Base-by-base conservation (phyloP, 139 green algal species). In the Choricystis sp. region DNA sequence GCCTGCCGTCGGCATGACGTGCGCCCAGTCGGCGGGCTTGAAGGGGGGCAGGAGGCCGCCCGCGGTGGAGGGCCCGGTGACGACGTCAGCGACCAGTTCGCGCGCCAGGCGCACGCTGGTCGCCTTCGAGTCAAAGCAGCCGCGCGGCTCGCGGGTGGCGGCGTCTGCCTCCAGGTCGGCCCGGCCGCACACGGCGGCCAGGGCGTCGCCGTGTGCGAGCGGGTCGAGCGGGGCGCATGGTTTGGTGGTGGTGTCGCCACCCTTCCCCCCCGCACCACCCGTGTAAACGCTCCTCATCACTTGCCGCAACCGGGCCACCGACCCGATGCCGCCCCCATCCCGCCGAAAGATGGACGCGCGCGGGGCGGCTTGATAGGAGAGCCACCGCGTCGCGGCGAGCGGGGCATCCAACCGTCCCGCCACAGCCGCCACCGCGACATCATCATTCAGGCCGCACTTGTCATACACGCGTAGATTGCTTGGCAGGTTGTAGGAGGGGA, bases 401-500 rank as follows among this genome's bases (percentile, higher is more conserved):
- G 66, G 56, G 23, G 49, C 66, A 0, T 65, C 52, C 26, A 74
- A 63, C 25, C 2, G 25, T 19, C 22, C 16, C n/a, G 3, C 60
- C 4, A 3, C 59, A 63, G 26, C 29, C 59, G 4, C 3, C 20
- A 55, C 0, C 20, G 29, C 21, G 19, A 40, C 5, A 26, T 1
- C 19, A 22, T n/a, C 25, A 27, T 20, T 62, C 21, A 22, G 23
- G 26, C 57, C 23, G 28, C 27, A 49, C 19, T 23, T 19, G 1
- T 60, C 56, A 60, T 19, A 25, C 16, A 25, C 26, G n/a, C 22
- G 26, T 19, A 26, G 58, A 40, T 49, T 9, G 19, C 4, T 78
- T 2, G 82, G 78, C 3, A 86, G 68, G 49, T 88, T 90, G 76
- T 84, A 86, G n/a, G 65, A 77, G 3, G 83, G 77, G 69, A 71